phyloP scores from a whole-genome alignment of 805 yeast genomes.

The Maudiozyma turicensis region DNA sequence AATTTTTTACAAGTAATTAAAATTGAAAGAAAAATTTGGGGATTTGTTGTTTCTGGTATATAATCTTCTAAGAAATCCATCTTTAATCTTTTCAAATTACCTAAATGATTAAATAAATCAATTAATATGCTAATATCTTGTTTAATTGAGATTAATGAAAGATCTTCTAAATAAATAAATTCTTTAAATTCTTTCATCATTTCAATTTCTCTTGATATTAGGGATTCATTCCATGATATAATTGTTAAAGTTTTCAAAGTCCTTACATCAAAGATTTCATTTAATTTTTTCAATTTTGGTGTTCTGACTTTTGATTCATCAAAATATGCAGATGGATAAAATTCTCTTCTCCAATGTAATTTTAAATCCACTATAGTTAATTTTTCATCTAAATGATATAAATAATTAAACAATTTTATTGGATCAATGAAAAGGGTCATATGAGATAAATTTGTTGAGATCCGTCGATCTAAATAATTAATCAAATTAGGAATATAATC shows the following conservation, averaged over 20 bases:
- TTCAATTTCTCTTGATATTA: constrained; percentile 26
- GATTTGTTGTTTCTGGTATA: constrained; percentile 25
- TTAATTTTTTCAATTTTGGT: constrained; percentile 18
- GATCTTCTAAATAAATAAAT: constrained; percentile 30
- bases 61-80: constrained; percentile 32
- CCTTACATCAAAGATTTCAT: constrained; percentile 31
- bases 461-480: constrained; percentile 19
- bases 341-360: constrained; percentile 35
- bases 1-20: constrained; percentile 27
- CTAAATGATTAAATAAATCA: constrained; percentile 24
- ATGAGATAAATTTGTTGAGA: constrained; percentile 24
- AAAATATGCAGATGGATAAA: constrained; percentile 27
- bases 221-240: constrained; percentile 36
- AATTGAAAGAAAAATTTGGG: constrained; percentile 29
- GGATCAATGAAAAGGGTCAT: constrained; percentile 35
- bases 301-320: constrained; percentile 9
- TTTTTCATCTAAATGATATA: constrained; percentile 24
- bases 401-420: constrained; percentile 28
- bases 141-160: constrained; percentile 34
- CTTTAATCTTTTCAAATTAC: constrained; percentile 30
- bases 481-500: constrained; percentile 27
- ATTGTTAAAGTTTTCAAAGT: constrained; percentile 31
- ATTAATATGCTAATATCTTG: constrained; percentile 27
- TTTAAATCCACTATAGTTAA: constrained; percentile 31
- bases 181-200: constrained; percentile 31